phyloP scores from a whole-genome alignment of 371 early-diverging fungal genomes.

The Catenaria anguillulae region DNA sequence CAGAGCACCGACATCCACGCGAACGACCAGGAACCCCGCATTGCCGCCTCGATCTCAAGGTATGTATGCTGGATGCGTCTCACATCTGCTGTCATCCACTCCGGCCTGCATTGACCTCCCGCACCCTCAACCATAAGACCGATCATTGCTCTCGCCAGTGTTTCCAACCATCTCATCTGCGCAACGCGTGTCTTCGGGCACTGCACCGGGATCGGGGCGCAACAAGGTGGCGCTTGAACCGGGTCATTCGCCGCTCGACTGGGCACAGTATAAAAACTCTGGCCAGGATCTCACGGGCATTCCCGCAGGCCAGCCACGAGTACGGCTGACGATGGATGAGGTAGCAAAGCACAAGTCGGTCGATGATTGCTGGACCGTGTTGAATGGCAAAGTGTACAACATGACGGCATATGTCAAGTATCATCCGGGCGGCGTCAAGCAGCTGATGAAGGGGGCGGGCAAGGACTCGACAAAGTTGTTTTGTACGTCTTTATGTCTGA shows the following conservation, averaged over 20 bases:
- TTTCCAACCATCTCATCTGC: not conserved
- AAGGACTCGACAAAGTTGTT: constrained; percentile 86
- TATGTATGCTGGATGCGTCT: no score
- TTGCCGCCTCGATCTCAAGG: no score
- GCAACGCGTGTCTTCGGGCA: not conserved
- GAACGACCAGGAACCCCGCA: no score
- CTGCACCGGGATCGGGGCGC: constrained; percentile 16
- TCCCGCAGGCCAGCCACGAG: no score
- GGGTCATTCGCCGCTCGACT: constrained; percentile 82
- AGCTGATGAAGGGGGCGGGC: constrained; percentile 87
- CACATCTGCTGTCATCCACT: no score
- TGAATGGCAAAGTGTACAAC: constrained; percentile 87
- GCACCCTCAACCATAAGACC: no score
- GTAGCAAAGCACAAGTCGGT: constrained; percentile 55
- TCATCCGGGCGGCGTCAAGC: constrained; percentile 87
- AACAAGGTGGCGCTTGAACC: constrained; percentile 70
- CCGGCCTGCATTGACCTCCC: no score
- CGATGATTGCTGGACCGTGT: constrained; percentile 86
- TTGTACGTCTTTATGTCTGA: constrained; percentile 31
- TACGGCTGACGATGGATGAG: constrained; percentile 55
- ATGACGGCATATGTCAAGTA: constrained; percentile 83
- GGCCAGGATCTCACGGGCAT: constrained; percentile 47
- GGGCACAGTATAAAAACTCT: constrained; percentile 68
- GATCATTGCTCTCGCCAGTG: not conserved
- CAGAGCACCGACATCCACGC: no score